Evolutionary conservation across 345 rosid genomes (phyloP).

Genomic region (Salix caprea): DNA sequence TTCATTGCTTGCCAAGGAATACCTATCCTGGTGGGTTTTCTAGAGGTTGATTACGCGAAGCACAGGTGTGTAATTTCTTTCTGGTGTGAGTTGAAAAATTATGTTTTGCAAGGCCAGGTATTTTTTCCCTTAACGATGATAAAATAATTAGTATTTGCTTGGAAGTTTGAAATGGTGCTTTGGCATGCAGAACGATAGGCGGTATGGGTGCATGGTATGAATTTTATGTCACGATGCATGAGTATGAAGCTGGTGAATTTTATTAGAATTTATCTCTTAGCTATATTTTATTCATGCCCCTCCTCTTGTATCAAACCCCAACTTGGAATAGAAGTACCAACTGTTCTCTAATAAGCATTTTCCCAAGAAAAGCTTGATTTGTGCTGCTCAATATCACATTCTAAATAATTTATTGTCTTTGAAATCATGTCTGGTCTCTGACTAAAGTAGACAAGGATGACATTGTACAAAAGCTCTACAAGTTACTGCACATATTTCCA

Average conservation of each 20-base stretch:
- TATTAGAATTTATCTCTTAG: background rate
- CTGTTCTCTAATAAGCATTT: background rate
- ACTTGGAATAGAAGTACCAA: background rate
- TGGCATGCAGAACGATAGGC: background rate
- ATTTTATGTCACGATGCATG: background rate
- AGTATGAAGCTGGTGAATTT: background rate
- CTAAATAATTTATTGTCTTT: background rate
- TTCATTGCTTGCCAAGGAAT: conserved; percentile 95
- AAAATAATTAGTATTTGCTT: background rate
- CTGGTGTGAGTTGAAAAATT: background rate
- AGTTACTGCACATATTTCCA: background rate
- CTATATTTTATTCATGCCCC: background rate
- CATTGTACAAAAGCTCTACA: background rate
- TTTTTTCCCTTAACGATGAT: background rate
- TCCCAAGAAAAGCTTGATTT: background rate
- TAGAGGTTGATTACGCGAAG: conserved; percentile 94
- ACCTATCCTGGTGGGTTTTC: conserved; percentile 88
- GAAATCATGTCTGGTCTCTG: background rate
- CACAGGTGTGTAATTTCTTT: conserved; percentile 57
- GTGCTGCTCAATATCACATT: background rate
- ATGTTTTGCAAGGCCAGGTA: background rate
- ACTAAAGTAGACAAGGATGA: background rate
- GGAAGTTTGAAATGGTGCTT: background rate
- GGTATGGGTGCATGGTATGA: background rate
- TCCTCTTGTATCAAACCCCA: background rate